Evolutionary conservation across 2,329 filamentous ascomycete species (phyloP).

Genomic region (Neonectria magnoliae): DNA sequence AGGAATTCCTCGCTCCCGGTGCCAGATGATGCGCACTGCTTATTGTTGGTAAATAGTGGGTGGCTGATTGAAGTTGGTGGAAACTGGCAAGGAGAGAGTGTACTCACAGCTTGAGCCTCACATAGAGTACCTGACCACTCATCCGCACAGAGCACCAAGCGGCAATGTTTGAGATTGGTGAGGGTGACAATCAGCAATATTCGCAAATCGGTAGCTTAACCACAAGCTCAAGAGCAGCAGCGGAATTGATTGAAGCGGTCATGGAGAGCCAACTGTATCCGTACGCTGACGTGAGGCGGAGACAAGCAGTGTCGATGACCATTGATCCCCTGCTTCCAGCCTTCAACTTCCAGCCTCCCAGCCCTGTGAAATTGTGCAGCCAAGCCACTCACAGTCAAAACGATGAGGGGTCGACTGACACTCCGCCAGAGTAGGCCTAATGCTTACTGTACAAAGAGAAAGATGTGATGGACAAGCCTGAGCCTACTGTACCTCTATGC

Average conservation of each 20-base stretch:
- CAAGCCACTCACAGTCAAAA: constrained; percentile 17
- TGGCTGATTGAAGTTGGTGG: neutral
- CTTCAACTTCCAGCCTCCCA: constrained; percentile 3
- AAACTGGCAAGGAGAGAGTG: neutral
- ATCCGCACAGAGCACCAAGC: neutral
- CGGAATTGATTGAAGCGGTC: neutral
- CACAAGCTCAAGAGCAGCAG: neutral
- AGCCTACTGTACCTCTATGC: constrained; percentile 5
- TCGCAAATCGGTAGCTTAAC: neutral
- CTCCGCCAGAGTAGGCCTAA: constrained; percentile 11
- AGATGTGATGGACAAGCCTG: constrained; percentile 2
- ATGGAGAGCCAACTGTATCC: neutral
- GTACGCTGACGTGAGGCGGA: constrained; percentile 27
- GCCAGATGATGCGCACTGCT: constrained; percentile 1
- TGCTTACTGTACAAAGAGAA: constrained; percentile 18
- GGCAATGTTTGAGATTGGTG: neutral
- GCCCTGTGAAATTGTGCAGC: constrained; percentile 19
- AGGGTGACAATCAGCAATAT: neutral
- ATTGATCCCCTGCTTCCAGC: neutral
- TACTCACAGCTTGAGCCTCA: constrained; percentile 12
- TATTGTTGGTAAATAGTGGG: neutral
- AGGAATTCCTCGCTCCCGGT: constrained; percentile 2
- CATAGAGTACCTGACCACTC: neutral
- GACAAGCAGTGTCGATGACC: constrained; percentile 15
- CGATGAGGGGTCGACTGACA: constrained; percentile 7